Conservation (phyloP, 441 rosid genomes). For the Bocquillonia castaneifolia region DNA sequence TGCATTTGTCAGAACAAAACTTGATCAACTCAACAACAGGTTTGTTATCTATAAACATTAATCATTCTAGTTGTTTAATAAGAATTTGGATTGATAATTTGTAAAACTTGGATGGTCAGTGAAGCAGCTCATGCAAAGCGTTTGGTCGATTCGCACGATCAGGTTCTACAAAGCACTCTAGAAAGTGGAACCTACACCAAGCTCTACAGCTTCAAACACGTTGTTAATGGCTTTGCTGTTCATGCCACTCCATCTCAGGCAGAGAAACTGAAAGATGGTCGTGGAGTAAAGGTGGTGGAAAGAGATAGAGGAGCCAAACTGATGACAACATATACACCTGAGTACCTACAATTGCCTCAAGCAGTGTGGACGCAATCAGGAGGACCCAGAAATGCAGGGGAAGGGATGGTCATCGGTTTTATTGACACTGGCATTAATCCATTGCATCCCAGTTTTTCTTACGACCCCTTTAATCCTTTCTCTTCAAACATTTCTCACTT, state of each 20-base stretch:
- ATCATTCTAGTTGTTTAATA: not conserved
- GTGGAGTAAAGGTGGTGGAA: constrained; percentile 65
- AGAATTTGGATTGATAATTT: too few species aligned
- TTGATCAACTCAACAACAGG: constrained; percentile 38
- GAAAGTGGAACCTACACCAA: constrained; percentile 63
- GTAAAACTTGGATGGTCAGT: constrained; percentile 35
- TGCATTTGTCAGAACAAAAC: constrained; percentile 35
- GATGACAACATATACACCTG: constrained; percentile 84
- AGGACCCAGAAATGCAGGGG: constrained; percentile 50
- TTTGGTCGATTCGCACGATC: constrained; percentile 54
- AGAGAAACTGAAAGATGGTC: constrained; percentile 43
- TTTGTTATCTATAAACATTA: not conserved
- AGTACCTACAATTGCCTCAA: constrained; percentile 59
- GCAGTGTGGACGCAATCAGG: constrained; percentile 53
- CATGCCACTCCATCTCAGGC: constrained; percentile 43
- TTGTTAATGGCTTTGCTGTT: constrained; percentile 61
- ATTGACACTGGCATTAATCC: constrained; percentile 85
- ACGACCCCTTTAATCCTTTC: constrained; percentile 35
- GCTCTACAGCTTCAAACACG: constrained; percentile 80
- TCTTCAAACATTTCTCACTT: constrained; percentile 47
- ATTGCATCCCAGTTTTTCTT: constrained; percentile 65
- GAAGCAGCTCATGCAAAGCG: constrained; percentile 46
- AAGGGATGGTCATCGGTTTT: constrained; percentile 70
- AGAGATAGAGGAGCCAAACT: constrained; percentile 75
- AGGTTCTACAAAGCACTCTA: constrained; percentile 48